Conservation (phyloP, 1,284 basidiomycete genomes). For the Hemileia vastatrix region DNA sequence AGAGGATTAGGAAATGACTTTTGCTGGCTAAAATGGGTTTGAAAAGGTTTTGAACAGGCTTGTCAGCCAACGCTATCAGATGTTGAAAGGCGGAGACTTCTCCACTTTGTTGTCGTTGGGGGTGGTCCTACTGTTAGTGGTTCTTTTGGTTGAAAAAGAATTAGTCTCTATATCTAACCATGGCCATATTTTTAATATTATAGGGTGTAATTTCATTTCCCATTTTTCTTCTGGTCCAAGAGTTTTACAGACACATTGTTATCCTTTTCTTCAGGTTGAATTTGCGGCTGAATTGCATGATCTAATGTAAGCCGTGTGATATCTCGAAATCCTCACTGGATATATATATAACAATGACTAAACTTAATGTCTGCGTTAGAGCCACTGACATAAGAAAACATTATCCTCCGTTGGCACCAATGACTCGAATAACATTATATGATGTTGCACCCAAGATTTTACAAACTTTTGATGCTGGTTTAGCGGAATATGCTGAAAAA, state of each 20-base stretch:
- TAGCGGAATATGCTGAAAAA: constrained; percentile 35
- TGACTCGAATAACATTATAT: constrained; percentile 28
- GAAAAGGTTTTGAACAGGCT: constrained; percentile 65
- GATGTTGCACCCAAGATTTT: constrained; percentile 38
- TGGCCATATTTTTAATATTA: no score
- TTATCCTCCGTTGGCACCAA: no score
- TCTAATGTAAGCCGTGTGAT: no score
- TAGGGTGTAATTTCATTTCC: no score
- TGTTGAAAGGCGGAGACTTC: constrained; percentile 56
- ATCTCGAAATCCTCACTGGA: no score
- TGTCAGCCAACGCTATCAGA: constrained; percentile 61
- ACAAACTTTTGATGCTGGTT: constrained; percentile 32
- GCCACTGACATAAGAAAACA: no score
- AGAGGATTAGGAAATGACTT: neutral
- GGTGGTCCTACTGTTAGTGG: constrained; percentile 45
- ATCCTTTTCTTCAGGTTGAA: constrained; percentile 50
- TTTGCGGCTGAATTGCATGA: constrained; percentile 80
- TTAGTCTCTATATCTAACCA: no score
- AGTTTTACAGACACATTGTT: neutral
- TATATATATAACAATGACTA: no score
- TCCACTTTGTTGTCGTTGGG: constrained; percentile 73
- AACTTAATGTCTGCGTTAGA: no score
- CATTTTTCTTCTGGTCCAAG: no score
- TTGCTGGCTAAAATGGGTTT: constrained; percentile 5
- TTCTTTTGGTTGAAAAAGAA: no score